Evolutionary conservation across 2,329 filamentous ascomycete species (phyloP).

Genomic region (Xylariaceae sp.): DNA sequence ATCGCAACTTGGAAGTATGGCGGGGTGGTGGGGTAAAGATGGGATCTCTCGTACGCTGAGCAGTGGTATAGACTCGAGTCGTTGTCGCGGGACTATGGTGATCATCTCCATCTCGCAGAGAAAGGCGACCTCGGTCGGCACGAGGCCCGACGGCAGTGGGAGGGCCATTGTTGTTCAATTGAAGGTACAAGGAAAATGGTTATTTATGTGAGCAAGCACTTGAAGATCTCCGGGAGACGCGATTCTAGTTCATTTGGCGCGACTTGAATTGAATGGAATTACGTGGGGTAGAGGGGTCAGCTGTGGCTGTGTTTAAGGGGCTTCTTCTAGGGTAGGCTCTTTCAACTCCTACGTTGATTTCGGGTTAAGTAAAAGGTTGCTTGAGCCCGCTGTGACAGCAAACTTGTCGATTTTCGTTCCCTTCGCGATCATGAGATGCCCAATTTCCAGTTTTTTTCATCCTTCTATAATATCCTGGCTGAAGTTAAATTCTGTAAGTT

Average conservation of each 20-base stretch:
- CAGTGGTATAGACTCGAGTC: slow-evolving; percentile 83
- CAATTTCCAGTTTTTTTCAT: too few relatives aligned
- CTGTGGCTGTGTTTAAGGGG: not conserved
- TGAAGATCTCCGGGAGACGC: too few relatives aligned
- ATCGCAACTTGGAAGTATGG: too few relatives aligned
- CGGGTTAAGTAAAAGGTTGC: too few relatives aligned
- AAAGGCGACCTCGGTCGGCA: slow-evolving; percentile 89
- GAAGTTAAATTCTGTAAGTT: too few relatives aligned
- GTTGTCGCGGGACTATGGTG: slow-evolving; percentile 88
- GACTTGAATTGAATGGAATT: not conserved
- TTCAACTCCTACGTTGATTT: not conserved
- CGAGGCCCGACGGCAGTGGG: slow-evolving; percentile 59
- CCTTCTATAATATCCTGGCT: too few relatives aligned
- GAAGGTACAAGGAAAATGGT: too few relatives aligned
- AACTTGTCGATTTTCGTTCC: too few relatives aligned
- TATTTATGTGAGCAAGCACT: too few relatives aligned
- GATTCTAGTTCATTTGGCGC: not conserved
- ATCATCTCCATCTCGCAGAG: slow-evolving; percentile 97
- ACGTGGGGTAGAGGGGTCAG: not conserved
- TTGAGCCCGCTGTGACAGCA: too few relatives aligned
- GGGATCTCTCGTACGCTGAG: slow-evolving; percentile 71
- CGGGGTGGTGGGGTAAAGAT: slow-evolving; percentile 21
- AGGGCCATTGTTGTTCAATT: slow-evolving; percentile 37
- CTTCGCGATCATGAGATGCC: too few relatives aligned
- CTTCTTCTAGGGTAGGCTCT: not conserved